Base-by-base conservation (phyloP, 78 protist species). In the Dictyostelium brefeldianum region DNA sequence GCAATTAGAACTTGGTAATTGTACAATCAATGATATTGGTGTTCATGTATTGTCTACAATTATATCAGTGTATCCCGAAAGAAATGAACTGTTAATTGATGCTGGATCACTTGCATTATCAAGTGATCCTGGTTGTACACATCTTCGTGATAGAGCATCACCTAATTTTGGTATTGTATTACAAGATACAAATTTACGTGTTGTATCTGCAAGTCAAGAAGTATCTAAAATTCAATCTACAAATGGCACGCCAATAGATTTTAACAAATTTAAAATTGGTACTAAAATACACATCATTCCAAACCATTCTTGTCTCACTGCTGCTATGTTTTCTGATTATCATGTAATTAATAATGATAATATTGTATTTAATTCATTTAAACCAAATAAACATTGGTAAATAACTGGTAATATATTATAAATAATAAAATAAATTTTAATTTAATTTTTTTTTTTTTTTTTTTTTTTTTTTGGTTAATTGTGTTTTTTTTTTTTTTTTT, bases 341-440 rank as follows among this genome's bases (percentile, higher is more conserved):
- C 65, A 87, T 31, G 59, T 87, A 3, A 25, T 78, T 6, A 47
- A 51, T 46, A 22, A 47, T 4, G 53, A 41, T 47, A 36, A 80
- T 36, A 15, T 46, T 31, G 36, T 25, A 3, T 18, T n/a, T 17
- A 57, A 77, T 5, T 41, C 83, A 9, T 87, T 67, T 67, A 48
- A 46, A 20, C 93, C 93, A 43, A 78, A 87, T 64, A 87, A 87
- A 87, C 84, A 87, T 77, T 87, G 93, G 93, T 87, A 87, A 67
- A 65, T 22, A 29, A 65, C n/a, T n/a, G n/a, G n/a, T 36, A 36
- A 3, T 36, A 36, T 3, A 36, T 36, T 36, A 36, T 36, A 3
- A 36, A 36, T 36, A 36, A 36, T 36, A 36, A 36, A 36, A 36
- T 3, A 36, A 36, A 36, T 36, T 36, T n/a, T 36, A 36, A 36